These are phyloP conservation scores for Fraxinus anomala DNA, from an alignment of 257 asterid species.

Conservation along the genomic window DNA sequence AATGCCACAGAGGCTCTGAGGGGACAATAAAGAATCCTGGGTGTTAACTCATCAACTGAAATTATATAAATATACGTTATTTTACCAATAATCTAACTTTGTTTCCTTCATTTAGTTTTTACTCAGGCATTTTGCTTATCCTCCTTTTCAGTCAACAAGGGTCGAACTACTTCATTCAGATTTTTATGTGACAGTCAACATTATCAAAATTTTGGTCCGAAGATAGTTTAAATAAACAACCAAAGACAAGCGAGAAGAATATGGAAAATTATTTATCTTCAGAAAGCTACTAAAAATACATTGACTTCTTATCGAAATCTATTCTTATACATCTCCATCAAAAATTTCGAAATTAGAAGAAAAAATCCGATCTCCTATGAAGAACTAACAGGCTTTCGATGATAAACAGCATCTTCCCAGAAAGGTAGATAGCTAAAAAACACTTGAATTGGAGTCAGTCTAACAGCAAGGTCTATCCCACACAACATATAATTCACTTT, in stretches of 20 bases:
- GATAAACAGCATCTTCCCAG: not conserved
- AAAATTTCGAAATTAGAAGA: not conserved
- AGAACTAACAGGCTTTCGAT: slow-evolving; percentile 7
- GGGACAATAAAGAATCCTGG: slow-evolving; percentile 6
- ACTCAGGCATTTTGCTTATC: not conserved
- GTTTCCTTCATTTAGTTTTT: not conserved
- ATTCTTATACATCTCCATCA: not conserved
- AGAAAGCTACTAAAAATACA: not conserved
- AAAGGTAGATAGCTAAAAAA: not conserved
- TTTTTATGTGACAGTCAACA: not conserved
- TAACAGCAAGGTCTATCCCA: not conserved
- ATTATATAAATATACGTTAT: not conserved
- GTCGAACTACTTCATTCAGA: slow-evolving; percentile 5
- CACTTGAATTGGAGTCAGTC: not conserved
- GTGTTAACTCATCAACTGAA: not conserved
- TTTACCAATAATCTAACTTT: not conserved
- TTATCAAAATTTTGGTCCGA: not conserved
- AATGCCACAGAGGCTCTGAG: not conserved
- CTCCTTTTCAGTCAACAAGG: not conserved
- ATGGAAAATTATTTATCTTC: not conserved
- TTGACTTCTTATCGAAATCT: not conserved
- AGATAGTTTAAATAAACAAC: not conserved
- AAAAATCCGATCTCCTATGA: not conserved
- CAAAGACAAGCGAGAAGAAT: not conserved
- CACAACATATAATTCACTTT: not conserved